Base-by-base conservation (phyloP, 2,329 filamentous ascomycete genomes). In the Fusarium torulosum region DNA sequence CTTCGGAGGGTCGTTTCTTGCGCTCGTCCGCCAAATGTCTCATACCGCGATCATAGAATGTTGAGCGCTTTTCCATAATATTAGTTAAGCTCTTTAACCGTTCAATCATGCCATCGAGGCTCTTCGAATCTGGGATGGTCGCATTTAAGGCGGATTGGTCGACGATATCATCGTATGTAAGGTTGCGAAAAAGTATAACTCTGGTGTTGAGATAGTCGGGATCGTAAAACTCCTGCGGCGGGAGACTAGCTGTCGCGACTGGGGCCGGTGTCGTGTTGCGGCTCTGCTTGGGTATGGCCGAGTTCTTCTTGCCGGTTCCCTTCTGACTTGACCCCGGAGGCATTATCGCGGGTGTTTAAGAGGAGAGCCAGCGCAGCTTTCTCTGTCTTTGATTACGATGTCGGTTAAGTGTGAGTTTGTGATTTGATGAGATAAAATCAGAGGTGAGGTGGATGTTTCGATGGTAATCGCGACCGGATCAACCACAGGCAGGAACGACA, bases 41-140 rank as follows among this genome's bases (percentile, higher is more conserved):
- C 88, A 95, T 92, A 35, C 90, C 89, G 35, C 87, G 85, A 73
- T 94, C 91, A 77, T 90, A 93, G 66, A 88, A 86, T 21, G 85
- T 84, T 41, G 87, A 88, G 49, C 91, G 86, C 67, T 85, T 85
- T 72, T 92, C 89, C 72, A 93, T 88, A 53, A 88, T 85, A 61
- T 88, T 87, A 66, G 87, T 84, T 62, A 94, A 83, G 67, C 82
- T 85, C 72, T 89, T 86, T 55, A 94, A 82, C 57, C 87, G 84
- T 43, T 85, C 83, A 44, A 91, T 85, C 69, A 91, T 85, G 57
- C 88, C 83, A 67, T 90, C 88, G 46, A 90, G 81, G 68, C 84
- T 86, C 71, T 83, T 86, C n/a, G 86, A 88, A 75, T 88, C 87
- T 46, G 88, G 88, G 27, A 90, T 87, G 3, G 83, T 81, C 56